These are phyloP conservation scores for Inonotus hispidus DNA, from an alignment of 1,284 basidiomycete species.

Conservation along the genomic window DNA sequence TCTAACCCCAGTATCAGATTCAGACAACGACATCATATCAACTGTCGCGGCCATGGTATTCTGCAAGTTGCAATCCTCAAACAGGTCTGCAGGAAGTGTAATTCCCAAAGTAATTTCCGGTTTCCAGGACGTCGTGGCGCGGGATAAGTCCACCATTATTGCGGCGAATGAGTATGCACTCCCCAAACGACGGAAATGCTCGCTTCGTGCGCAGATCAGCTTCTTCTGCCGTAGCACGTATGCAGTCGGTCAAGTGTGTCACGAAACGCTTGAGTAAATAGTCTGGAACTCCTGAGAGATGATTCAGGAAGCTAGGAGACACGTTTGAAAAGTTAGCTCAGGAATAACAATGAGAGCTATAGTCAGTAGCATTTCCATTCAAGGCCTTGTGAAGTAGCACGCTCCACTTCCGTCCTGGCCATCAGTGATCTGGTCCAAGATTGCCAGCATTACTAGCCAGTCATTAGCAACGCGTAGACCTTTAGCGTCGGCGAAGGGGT, in stretches of 20 bases:
- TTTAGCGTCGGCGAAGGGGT: constrained; percentile 52
- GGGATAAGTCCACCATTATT: constrained; percentile 37
- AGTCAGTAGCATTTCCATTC: constrained; percentile 43
- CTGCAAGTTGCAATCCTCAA: constrained; percentile 8
- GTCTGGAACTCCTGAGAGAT: background rate
- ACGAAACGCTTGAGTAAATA: constrained; percentile 28
- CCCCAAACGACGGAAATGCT: constrained; percentile 28
- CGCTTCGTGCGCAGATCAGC: constrained; percentile 32
- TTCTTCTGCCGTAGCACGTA: constrained; percentile 32
- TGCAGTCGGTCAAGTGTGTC: constrained; percentile 30
- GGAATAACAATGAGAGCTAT: constrained; percentile 30
- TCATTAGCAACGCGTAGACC: constrained; percentile 57
- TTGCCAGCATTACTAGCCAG: constrained; percentile 61
- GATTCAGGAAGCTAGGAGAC: background rate
- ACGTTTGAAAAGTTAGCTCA: background rate
- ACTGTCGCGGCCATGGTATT: background rate
- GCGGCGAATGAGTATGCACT: constrained; percentile 33
- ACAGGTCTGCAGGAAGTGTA: constrained; percentile 16
- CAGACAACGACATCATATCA: constrained; percentile 12
- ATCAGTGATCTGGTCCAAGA: constrained; percentile 65
- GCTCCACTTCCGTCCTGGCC: constrained; percentile 54
- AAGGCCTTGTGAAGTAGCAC: constrained; percentile 50
- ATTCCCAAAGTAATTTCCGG: constrained; percentile 28
- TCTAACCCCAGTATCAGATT: too few relatives aligned
- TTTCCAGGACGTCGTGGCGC: constrained; percentile 37